A percentile compares a stretch with the other conserved stretches of the same genome.
phyloP scores from a whole-genome alignment of 352 stramenopile species.

The Globisporangium ultimum region DNA sequence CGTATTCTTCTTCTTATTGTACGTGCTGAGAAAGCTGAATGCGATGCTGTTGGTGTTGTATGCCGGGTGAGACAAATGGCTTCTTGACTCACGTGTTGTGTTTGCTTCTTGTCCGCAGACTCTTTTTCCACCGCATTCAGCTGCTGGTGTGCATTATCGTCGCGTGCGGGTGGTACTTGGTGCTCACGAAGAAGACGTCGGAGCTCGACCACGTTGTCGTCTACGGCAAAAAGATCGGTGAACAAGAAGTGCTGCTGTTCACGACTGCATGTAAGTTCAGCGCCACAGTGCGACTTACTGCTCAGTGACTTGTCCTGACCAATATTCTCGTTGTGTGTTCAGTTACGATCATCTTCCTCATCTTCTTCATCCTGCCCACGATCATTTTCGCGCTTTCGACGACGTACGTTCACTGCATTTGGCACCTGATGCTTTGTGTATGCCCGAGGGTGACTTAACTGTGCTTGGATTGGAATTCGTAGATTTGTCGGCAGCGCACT shows the following conservation, averaged over 20 bases:
- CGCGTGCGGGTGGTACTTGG: slow-evolving; percentile 52
- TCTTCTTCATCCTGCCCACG: slow-evolving; percentile 70
- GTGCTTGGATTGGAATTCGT: not conserved
- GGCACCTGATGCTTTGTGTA: no score
- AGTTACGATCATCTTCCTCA: slow-evolving; percentile 68
- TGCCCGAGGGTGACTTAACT: not conserved
- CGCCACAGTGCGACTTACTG: not conserved
- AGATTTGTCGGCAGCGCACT: slow-evolving; percentile 38
- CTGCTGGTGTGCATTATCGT: slow-evolving; percentile 53
- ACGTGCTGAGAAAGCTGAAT: slow-evolving; percentile 2
- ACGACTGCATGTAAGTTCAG: slow-evolving; percentile 49
- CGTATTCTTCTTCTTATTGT: slow-evolving; percentile 68
- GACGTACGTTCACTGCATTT: slow-evolving; percentile 30
- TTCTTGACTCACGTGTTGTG: not conserved
- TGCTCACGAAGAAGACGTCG: slow-evolving; percentile 35
- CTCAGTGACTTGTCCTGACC: no score
- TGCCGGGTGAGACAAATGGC: not conserved
- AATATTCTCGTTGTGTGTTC: slow-evolving; percentile 4
- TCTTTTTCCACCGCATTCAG: slow-evolving; percentile 22
- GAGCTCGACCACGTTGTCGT: slow-evolving; percentile 40
- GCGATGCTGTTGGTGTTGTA: not conserved
- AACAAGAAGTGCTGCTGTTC: slow-evolving; percentile 62
- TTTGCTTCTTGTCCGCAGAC: not conserved
- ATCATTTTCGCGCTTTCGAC: slow-evolving; percentile 67
- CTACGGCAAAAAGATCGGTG: slow-evolving; percentile 48